Percentiles rank a stretch among this genome's conserved stretches.
Conservation (phyloP, 2,329 filamentous ascomycete species). For the Microsporum ferrugineum region DNA sequence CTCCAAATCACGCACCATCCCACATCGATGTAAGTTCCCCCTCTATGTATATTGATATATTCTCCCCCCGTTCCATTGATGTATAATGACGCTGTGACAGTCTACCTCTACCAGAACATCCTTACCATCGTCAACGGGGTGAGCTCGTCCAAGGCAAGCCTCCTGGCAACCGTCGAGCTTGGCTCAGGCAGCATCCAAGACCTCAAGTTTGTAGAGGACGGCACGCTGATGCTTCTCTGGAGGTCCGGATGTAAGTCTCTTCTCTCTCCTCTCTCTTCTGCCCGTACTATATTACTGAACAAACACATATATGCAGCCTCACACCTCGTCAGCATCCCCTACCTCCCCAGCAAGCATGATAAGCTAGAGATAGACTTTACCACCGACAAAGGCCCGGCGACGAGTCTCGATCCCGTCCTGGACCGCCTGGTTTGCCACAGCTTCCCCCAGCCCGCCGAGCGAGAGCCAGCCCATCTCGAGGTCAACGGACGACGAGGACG, state of each 20-base stretch:
- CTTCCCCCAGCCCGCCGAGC: slow-evolving; percentile 35
- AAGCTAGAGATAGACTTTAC: slow-evolving; percentile 14
- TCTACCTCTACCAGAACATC: slow-evolving; percentile 46
- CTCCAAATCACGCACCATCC: slow-evolving; percentile 24
- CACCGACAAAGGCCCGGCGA: slow-evolving; percentile 10
- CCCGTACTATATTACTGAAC: background rate
- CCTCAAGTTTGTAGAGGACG: slow-evolving; percentile 56
- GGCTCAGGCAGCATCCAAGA: slow-evolving; percentile 39
- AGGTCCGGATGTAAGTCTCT: slow-evolving; percentile 21
- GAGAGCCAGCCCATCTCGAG: slow-evolving; percentile 38
- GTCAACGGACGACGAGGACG: slow-evolving; percentile 46
- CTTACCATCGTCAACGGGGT: slow-evolving; percentile 49
- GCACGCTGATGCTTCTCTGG: slow-evolving; percentile 50
- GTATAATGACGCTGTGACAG: slow-evolving; percentile 25
- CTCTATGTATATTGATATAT: background rate
- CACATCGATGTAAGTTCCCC: slow-evolving; percentile 23
- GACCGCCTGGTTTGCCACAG: slow-evolving; percentile 32
- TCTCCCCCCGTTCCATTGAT: too few relatives aligned
- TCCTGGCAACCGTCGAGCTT: slow-evolving; percentile 24
- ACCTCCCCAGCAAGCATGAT: slow-evolving; percentile 16
- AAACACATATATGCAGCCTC: slow-evolving; percentile 7
- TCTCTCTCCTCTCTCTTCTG: background rate
- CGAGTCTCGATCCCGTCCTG: slow-evolving; percentile 9
- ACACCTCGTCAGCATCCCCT: slow-evolving; percentile 27
- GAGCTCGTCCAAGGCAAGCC: slow-evolving; percentile 35